Base-by-base conservation (phyloP, 164 flowering plant species). In the Nymphaea colorata region DNA sequence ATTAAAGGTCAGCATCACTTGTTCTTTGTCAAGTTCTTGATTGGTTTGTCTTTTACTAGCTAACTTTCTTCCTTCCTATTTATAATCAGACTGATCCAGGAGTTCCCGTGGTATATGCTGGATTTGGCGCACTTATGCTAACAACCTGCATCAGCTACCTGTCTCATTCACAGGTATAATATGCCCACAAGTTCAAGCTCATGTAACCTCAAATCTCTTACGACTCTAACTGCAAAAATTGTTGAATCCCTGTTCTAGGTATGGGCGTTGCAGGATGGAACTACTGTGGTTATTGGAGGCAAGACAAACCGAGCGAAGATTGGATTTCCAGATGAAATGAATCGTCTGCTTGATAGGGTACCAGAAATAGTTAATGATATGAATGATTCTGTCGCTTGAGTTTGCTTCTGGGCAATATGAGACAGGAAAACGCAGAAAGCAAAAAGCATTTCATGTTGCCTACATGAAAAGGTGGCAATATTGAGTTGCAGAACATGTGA, bases 201-300 rank as follows among this genome's bases (percentile, higher is more conserved):
- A 51, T 65, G 12, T 61, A 61, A 17, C 64, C 14, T 47, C 44
- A 45, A 6, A 63, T 17, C 59, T 4, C 43, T 6, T 4, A 36
- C 16, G 25, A 17, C 7, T 17, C 41, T 61, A 17, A 0, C 64
- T 41, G 1, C 14, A 8, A 10, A 51, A 8, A 15, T 51, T 51
- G 17, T 17, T 12, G 4, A 61, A 10, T 61, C 41, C 25, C 12
- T 5, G 7, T 12, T 61, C 43, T 76, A 94, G 98, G 73, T 94
- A 51, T 94, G 98, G 98, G 99, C 96, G 11, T 73, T 91, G 67
- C 98, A 94, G 86, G 96, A 91, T 73, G 99, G 99, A 73, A 91
- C 96, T 15, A 72, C 84, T 36, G 86, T 91, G 66, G 78, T 87
- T 8, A 64, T 91, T 43, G 99, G 99, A 59, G 99, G 97, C 70